Evolutionary conservation across 495 filamentous ascomycete species (phyloP), one percentile per base, ranked within the genome.

Genomic region (Neurospora pannonica): DNA sequence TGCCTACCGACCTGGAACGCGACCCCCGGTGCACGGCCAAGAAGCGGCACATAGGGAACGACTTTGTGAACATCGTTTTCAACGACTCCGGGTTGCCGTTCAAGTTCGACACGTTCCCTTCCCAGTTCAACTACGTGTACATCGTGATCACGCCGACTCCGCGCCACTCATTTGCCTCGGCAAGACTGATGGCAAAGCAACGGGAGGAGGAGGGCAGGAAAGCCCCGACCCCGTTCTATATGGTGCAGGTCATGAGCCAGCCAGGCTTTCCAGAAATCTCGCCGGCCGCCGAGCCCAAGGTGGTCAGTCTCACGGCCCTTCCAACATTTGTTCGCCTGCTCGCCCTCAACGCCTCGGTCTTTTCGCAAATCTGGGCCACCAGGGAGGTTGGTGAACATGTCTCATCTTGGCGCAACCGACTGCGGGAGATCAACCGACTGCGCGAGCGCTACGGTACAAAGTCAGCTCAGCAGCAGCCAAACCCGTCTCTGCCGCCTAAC

Each of bases 51-150:
- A 94, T 97, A 54, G 97, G 97, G 48, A 99, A 99, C 78, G 97
- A 99, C 83, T 97, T 92, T 78, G 97, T 99, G 76, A 98, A 97
- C 77, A 97, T 99, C 77, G 90, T 99, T 70, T 99, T 94, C 85
- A 99, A 99, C 80, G 92, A 96, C 74, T 97, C 95, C 19, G 95
- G 97, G 34, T 79, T 89, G 36, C 90, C 93, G 0, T 98, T 97
- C 85, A 86, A 89, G 72, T 97, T 97, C 78, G 90, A 97, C 81
- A 97, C 94, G 5, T 95, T 99, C 74, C 93, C 93, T 0, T 95
- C 93, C 0, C 91, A 93, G 75, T 97, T 98, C 85, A 97, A 97
- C 81, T 96, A 90, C 75, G 93, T 98, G 82, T 93, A 97, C 82
- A 98, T 99, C 76, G 90, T 98, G 76, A 94, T 99, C 79, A 93